A percentile compares a stretch with the other conserved stretches of the same genome.
Evolutionary conservation across 176 grass and related monocot genomes (phyloP).

Genomic region (Bolboschoenus planiculmis): DNA sequence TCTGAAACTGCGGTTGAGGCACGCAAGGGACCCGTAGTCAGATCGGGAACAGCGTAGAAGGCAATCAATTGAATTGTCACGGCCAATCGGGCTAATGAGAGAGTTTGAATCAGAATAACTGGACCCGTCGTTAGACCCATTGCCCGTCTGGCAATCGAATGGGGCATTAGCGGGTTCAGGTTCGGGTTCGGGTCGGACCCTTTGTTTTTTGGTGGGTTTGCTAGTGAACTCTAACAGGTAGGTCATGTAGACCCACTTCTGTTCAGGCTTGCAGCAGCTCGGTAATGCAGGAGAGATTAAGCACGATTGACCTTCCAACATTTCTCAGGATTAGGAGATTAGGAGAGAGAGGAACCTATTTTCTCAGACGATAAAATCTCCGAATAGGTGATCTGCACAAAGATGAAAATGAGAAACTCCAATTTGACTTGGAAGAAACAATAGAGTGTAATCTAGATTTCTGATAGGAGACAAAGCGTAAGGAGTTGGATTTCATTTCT

Average conservation of each 20-base stretch:
- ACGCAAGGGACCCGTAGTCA: constrained; percentile 45
- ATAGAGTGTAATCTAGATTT: constrained; percentile 4
- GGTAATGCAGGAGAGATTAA: constrained; percentile 28
- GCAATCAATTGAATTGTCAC: constrained; percentile 58
- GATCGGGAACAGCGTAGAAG: constrained; percentile 44
- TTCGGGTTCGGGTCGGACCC: constrained; percentile 27
- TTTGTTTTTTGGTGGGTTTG: constrained; percentile 31
- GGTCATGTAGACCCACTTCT: constrained; percentile 30
- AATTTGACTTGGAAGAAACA: neutral
- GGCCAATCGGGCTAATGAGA: constrained; percentile 49
- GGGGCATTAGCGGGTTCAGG: constrained; percentile 29
- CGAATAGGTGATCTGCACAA: constrained; percentile 23
- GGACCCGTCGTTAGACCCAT: neutral
- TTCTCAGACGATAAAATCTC: neutral
- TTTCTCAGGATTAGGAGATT: constrained; percentile 9
- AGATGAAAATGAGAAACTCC: constrained; percentile 2
- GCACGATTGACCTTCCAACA: constrained; percentile 36
- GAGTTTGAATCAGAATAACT: constrained; percentile 17
- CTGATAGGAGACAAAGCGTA: neutral
- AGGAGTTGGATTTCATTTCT: neutral
- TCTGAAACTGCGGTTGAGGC: constrained; percentile 35
- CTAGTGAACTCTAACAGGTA: constrained; percentile 21
- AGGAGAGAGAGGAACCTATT: neutral
- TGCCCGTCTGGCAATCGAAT: neutral
- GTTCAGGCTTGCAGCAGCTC: constrained; percentile 33